Percentiles rank a stretch among this genome's conserved stretches.
Evolutionary conservation across 2,329 filamentous ascomycete genomes (phyloP).

Genomic region (Catunica adiposa): DNA sequence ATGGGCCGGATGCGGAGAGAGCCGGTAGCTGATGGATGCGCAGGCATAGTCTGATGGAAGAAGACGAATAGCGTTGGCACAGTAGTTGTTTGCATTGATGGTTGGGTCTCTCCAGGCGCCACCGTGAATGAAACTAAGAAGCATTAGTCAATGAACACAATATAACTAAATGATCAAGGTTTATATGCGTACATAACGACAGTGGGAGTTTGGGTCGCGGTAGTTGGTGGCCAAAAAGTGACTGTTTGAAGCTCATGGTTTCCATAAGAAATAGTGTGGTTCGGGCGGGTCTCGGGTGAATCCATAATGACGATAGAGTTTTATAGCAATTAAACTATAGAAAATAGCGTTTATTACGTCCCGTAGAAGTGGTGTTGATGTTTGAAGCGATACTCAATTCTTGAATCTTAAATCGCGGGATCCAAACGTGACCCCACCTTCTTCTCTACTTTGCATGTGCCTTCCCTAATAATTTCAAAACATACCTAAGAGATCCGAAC

Average conservation of each 20-base stretch:
- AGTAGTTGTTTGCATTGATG: constrained; percentile 14
- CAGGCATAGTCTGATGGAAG: constrained; percentile 1
- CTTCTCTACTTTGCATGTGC: neutral
- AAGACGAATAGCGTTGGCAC: constrained; percentile 7
- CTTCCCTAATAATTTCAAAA: no score
- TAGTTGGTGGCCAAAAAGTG: neutral
- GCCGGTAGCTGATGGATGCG: constrained; percentile 40
- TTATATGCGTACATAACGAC: no score
- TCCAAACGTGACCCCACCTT: neutral
- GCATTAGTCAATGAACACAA: no score
- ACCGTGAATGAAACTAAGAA: constrained; percentile 17
- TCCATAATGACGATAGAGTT: no score
- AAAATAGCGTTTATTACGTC: no score
- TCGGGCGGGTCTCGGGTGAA: neutral
- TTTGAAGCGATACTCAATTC: no score
- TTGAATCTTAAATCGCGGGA: no score
- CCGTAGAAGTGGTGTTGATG: neutral
- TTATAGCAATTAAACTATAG: no score
- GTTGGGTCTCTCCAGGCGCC: constrained; percentile 19
- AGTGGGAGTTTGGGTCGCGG: neutral
- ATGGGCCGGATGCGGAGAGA: constrained; percentile 34
- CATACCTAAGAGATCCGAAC: no score
- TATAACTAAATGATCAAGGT: no score
- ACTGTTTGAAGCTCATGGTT: neutral
- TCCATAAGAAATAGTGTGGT: neutral